Conservation (phyloP, 1,284 basidiomycete genomes). For the Boletellus dicymbophilus region DNA sequence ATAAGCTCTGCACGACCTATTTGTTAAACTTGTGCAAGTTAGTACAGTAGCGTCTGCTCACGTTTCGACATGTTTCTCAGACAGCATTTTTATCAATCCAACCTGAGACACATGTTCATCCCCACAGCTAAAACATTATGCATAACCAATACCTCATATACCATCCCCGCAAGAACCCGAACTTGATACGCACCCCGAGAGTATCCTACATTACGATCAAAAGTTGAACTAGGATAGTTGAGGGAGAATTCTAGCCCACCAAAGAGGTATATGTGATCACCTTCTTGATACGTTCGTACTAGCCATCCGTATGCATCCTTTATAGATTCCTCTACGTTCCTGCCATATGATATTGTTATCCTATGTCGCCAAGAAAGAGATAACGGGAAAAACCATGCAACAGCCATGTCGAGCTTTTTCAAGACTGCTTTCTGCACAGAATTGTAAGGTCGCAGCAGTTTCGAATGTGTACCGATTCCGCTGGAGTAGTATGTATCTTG, state of each 20-base stretch:
- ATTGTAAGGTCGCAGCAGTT: constrained; percentile 5
- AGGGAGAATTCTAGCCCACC: constrained; percentile 26
- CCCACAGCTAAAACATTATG: not conserved
- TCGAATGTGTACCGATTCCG: constrained; percentile 34
- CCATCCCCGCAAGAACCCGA: constrained; percentile 42
- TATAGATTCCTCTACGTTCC: constrained; percentile 27
- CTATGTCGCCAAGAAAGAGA: not conserved
- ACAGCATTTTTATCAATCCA: not conserved
- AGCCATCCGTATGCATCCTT: constrained; percentile 43
- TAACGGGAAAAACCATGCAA: constrained; percentile 24
- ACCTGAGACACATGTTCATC: not conserved
- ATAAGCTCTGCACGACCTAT: constrained; percentile 34
- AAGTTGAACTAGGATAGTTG: not conserved
- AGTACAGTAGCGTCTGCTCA: constrained; percentile 7
- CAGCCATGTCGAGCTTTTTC: constrained; percentile 19
- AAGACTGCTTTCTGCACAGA: constrained; percentile 4
- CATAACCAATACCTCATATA: constrained; percentile 31
- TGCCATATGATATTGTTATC: not conserved
- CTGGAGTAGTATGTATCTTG: constrained; percentile 35
- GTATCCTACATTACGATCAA: constrained; percentile 37
- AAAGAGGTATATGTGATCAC: constrained; percentile 43
- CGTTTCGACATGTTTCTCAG: constrained; percentile 5
- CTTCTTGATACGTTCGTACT: constrained; percentile 35
- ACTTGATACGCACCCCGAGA: constrained; percentile 49
- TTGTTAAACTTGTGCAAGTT: not conserved